Evolutionary conservation across 257 asterid species (phyloP).

Genomic region (Thymus quinquecostatus): DNA sequence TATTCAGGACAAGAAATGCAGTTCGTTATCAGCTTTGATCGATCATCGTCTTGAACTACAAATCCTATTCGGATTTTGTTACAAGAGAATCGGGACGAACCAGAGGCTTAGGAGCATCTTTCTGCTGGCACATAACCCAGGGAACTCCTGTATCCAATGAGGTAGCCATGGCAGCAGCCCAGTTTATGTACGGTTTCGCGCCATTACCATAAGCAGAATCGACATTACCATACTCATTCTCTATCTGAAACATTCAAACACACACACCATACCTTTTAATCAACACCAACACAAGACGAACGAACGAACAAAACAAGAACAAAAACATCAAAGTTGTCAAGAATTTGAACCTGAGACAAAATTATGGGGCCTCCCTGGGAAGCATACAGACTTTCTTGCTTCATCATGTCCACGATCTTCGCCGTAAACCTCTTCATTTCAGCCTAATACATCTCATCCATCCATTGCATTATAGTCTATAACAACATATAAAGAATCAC

Average conservation of each 20-base stretch:
- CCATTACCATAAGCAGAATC: constrained; percentile 53
- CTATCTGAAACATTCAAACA: constrained; percentile 52
- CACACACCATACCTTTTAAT: background rate
- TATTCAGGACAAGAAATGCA: constrained; percentile 13
- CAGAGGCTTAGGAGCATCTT: constrained; percentile 83
- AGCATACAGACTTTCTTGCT: constrained; percentile 78
- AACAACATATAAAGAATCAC: constrained; percentile 5
- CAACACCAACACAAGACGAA: too few relatives aligned
- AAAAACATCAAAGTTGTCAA: background rate
- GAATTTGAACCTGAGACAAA: constrained; percentile 71
- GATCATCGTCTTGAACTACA: background rate
- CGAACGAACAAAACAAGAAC: background rate
- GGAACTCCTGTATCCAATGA: constrained; percentile 86
- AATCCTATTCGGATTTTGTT: background rate
- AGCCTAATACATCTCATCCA: constrained; percentile 44
- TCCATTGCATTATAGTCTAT: background rate
- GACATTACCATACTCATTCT: constrained; percentile 89
- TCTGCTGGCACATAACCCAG: constrained; percentile 97
- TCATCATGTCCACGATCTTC: constrained; percentile 86
- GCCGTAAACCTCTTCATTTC: constrained; percentile 90
- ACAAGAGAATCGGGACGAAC: constrained; percentile 43
- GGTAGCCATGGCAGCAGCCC: constrained; percentile 94
- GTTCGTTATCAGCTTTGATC: background rate
- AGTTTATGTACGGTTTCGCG: constrained; percentile 72
- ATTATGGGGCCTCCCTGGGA: constrained; percentile 94